phyloP scores from a whole-genome alignment of 139 green algal species.

The Chlamydomonas schloesseri region DNA sequence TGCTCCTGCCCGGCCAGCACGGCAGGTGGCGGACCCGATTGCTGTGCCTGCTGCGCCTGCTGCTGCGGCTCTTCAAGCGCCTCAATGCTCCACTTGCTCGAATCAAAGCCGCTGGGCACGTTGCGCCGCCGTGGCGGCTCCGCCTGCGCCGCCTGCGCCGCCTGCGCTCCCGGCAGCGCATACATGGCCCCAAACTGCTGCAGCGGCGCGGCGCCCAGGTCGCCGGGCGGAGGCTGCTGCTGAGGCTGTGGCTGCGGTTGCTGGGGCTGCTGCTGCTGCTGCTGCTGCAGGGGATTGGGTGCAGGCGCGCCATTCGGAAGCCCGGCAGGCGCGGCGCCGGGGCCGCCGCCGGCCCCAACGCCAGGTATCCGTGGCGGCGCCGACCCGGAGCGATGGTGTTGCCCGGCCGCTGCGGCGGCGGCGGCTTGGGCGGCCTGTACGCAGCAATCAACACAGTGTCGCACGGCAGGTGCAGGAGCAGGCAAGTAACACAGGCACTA shows the following conservation, averaged over 20 bases:
- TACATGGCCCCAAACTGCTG: not conserved
- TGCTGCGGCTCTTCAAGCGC: not conserved
- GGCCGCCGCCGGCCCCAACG: too few species aligned
- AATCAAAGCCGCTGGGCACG: not conserved
- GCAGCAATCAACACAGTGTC: too few species aligned
- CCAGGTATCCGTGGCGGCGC: too few species aligned
- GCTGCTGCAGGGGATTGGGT: not conserved
- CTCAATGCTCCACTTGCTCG: conserved; percentile 37
- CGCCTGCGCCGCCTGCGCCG: not conserved
- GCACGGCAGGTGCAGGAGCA: too few species aligned
- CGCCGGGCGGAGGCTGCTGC: too few species aligned
- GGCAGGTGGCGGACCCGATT: not conserved
- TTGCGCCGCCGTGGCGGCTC: conserved; percentile 26
- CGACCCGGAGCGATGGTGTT: too few species aligned
- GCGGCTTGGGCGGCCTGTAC: not conserved
- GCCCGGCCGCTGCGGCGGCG: too few species aligned
- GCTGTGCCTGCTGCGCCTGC: not conserved
- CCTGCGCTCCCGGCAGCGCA: not conserved
- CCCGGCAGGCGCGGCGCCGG: too few species aligned
- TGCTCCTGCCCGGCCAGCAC: too few species aligned
- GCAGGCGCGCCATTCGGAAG: not conserved
- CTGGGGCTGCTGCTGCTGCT: not conserved
- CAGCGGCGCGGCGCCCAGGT: not conserved
- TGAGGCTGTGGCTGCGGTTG: not conserved
- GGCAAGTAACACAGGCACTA: too few species aligned